These are phyloP conservation scores for Geranium brycei DNA, from an alignment of 345 rosid genomes.

Conservation along the genomic window DNA sequence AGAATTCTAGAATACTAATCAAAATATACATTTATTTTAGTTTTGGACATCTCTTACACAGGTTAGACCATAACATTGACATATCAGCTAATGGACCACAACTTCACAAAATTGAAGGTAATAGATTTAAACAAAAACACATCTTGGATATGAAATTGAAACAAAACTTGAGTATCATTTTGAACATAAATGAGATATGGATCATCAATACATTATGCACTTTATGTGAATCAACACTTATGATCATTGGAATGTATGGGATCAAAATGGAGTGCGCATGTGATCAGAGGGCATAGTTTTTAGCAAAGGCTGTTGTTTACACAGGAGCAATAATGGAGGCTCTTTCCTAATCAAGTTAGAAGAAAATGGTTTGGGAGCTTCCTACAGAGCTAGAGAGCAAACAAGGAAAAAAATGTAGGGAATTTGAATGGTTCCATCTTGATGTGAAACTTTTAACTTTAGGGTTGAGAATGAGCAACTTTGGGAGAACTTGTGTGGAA, in stretches of 20 bases:
- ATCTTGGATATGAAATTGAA: too few species aligned
- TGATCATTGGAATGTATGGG: not conserved
- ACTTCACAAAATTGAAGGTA: too few species aligned
- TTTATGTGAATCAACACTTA: not conserved
- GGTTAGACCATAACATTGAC: too few species aligned
- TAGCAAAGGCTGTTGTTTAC: not conserved
- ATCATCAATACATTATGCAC: not conserved
- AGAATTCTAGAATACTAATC: too few species aligned
- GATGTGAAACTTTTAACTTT: conserved; percentile 29
- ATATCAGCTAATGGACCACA: too few species aligned
- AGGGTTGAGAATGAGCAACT: conserved; percentile 3
- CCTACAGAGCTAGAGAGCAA: not conserved
- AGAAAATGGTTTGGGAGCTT: not conserved
- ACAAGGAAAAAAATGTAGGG: conserved; percentile 3
- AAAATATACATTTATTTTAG: too few species aligned
- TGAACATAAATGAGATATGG: not conserved
- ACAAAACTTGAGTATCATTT: too few species aligned
- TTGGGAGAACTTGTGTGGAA: not conserved
- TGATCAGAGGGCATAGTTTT: not conserved
- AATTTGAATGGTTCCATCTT: conserved; percentile 5
- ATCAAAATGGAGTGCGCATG: not conserved
- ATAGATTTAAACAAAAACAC: too few species aligned
- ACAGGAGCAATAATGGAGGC: not conserved
- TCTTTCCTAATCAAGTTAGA: conserved; percentile 9
- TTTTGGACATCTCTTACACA: too few species aligned